Base-by-base conservation (phyloP, 257 asterid species). In the Anisodus tanguticus region DNA sequence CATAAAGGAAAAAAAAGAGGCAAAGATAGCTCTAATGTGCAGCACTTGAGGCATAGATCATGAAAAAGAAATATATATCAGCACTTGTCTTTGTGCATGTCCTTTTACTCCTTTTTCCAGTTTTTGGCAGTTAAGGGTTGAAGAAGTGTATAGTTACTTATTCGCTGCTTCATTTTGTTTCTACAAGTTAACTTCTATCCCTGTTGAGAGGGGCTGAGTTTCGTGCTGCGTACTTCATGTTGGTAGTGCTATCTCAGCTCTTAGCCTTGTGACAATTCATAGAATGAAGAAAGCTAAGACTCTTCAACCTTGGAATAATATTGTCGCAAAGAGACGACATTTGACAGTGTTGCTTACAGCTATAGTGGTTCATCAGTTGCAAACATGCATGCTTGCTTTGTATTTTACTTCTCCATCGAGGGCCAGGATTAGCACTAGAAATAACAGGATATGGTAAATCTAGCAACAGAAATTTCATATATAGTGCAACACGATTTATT, bases 341-440 rank as follows among this genome's bases (percentile, higher is more conserved):
- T 26, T 76, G 81, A n/a, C 47, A 4, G 13, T 53, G 64, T 13
- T 76, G 47, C 47, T 13, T 76, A 26, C 1, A 13, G 43, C 64
- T 26, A 8, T 76, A 76, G 81, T 53, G 26, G 43, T 49, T 47
- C 41, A 74, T 49, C 80, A 74, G 43, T 19, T n/a, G n/a, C 31
- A 74, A 22, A 22, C 78, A 12, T 11, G 26, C 2, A 54, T 76
- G 19, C 47, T 26, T 51, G 63, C 63, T 13, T 76, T 76, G 2
- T 31, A 53, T 53, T 13, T 4, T 41, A 26, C 81, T 53, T 76
- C 49, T 26, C 59, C 81, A 74, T 47, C 49, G 8, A 74, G 77
- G 54, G 16, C 37, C 79, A 43, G 79, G 79, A 9, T n/a, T 17
- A 45, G 79, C 79, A 43, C 79, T 71, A 76, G 81, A 26, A 76